Percentiles rank a stretch among this genome's conserved stretches.
phyloP scores from a whole-genome alignment of 2,329 filamentous ascomycete species.

The Calonectria fujianensis region DNA sequence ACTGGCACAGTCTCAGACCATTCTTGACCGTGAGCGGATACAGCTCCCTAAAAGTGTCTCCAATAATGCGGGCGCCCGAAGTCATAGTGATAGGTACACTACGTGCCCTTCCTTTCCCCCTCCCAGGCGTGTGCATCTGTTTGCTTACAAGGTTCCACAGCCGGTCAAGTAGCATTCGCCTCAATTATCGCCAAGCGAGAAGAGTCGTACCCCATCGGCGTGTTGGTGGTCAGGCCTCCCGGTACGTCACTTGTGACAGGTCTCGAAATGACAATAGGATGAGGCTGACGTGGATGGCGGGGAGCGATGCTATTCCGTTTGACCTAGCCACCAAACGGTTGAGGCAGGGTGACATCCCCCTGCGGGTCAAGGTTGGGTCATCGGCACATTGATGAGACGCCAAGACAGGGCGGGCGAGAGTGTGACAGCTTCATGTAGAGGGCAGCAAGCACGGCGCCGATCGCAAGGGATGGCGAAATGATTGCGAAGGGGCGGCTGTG shows the following conservation, averaged over 20 bases:
- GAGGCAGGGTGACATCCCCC: not conserved
- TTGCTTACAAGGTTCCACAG: not conserved
- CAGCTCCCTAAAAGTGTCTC: not conserved
- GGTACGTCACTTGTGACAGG: not conserved
- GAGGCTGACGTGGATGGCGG: not conserved
- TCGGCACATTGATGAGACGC: not conserved
- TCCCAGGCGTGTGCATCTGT: not conserved
- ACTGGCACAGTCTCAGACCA: not conserved
- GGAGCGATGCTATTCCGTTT: not conserved
- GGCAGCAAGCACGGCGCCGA: not conserved
- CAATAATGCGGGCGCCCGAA: not conserved
- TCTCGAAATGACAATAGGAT: no score
- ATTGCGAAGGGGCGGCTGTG: not conserved
- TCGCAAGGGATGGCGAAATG: not conserved
- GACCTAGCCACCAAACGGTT: not conserved
- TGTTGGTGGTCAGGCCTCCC: not conserved
- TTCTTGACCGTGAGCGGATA: not conserved
- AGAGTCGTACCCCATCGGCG: constrained; percentile 7
- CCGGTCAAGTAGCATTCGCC: not conserved
- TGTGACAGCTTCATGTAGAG: not conserved
- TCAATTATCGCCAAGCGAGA: not conserved
- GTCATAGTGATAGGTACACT: not conserved
- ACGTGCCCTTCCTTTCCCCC: not conserved
- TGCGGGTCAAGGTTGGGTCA: not conserved
- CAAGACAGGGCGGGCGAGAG: not conserved